Evolutionary conservation across 2,329 filamentous ascomycete genomes (phyloP).

Genomic region (Amphichorda felina): DNA sequence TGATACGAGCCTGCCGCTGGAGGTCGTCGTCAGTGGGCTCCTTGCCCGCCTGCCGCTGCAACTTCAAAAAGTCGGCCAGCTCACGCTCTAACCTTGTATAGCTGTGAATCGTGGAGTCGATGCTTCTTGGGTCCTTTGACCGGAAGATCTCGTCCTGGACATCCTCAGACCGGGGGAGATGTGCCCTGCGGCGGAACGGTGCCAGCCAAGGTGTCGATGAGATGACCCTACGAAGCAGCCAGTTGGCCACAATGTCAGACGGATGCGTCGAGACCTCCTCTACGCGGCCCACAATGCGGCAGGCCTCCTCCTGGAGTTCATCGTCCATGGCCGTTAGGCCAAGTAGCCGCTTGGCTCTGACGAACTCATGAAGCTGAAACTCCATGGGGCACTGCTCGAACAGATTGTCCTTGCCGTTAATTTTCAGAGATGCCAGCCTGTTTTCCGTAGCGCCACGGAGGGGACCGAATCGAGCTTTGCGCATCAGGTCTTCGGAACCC

Average conservation of each 20-base stretch:
- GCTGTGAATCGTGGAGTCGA: constrained; percentile 49
- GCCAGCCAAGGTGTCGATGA: constrained; percentile 41
- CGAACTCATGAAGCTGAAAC: constrained; percentile 39
- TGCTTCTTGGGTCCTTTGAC: constrained; percentile 39
- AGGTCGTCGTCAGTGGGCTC: constrained; percentile 41
- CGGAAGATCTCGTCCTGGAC: constrained; percentile 33
- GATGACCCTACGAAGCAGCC: constrained; percentile 41
- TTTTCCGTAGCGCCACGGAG: constrained; percentile 33
- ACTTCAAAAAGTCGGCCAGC: constrained; percentile 37
- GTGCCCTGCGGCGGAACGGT: constrained; percentile 41
- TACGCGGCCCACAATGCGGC: constrained; percentile 42
- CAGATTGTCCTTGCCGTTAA: constrained; percentile 45
- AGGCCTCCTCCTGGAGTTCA: constrained; percentile 48
- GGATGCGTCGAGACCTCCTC: constrained; percentile 38
- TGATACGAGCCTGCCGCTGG: constrained; percentile 44
- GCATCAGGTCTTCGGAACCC: constrained; percentile 27
- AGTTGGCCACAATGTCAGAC: constrained; percentile 39
- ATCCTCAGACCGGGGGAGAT: constrained; percentile 44
- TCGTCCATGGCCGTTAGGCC: constrained; percentile 48
- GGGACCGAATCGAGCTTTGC: constrained; percentile 34
- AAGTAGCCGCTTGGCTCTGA: constrained; percentile 35
- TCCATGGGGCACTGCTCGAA: constrained; percentile 47
- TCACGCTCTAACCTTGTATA: constrained; percentile 44
- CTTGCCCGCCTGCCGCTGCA: constrained; percentile 29
- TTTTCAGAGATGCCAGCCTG: constrained; percentile 33